Percentiles rank a stretch among this genome's conserved stretches.
Evolutionary conservation across 345 rosid genomes (phyloP).

Genomic region (Noccaea caerulescens): DNA sequence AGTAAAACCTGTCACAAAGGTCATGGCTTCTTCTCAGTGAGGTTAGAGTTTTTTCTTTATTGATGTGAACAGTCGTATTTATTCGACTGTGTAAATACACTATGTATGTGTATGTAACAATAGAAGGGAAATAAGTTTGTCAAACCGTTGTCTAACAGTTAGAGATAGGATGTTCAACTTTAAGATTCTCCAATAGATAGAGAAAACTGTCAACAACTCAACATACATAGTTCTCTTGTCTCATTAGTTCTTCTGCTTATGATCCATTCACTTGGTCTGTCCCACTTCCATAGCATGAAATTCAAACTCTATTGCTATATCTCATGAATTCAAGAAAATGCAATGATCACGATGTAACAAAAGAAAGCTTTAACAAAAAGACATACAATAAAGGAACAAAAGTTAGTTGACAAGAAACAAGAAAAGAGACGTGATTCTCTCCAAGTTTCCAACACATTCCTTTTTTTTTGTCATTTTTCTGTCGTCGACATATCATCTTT

Average conservation of each 20-base stretch:
- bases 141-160: not conserved
- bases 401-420: not conserved
- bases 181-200: not conserved
- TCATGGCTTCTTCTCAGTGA: slow-evolving; percentile 3
- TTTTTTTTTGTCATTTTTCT: slow-evolving; percentile 5
- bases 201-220: not conserved
- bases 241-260: not conserved
- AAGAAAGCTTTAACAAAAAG: slow-evolving; percentile 3
- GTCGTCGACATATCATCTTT: slow-evolving; percentile 3
- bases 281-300: not conserved
- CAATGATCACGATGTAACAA: not conserved
- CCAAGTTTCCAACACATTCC: not conserved
- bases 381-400: not conserved
- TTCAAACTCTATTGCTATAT: not conserved
- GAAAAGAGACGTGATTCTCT: slow-evolving; percentile 1
- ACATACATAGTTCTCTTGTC: not conserved
- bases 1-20: slow-evolving; percentile 23
- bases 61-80: slow-evolving; percentile 5
- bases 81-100: slow-evolving; percentile 17
- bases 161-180: not conserved
- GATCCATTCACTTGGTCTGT: not conserved
- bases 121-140: not conserved
- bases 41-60: slow-evolving; percentile 3
- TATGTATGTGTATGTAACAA: slow-evolving; percentile 1
- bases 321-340: not conserved